Evolutionary conservation across 2,329 filamentous ascomycete genomes (phyloP), one percentile per base, ranked within the genome.

Genomic region (Epichloe brachyelytri): DNA sequence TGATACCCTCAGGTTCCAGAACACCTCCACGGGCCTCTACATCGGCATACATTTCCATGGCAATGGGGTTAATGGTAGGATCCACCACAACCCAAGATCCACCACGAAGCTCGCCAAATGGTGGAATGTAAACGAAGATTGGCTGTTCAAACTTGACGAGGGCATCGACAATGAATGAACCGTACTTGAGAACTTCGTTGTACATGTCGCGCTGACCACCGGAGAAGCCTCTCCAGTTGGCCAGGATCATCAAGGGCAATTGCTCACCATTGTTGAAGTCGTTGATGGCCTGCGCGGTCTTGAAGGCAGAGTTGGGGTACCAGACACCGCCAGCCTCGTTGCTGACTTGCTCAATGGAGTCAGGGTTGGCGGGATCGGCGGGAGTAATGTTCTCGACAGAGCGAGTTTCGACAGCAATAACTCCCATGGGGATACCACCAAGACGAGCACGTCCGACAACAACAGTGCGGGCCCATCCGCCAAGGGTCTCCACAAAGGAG

Each of bases 201-300:
- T 94, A 98, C 93, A 98, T 98, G 72, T 98, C 93, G 60, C 91
- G 88, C 74, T 98, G 93, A 58, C 93, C 93, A 76, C 93, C 93
- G 59, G 93, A 98, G 88, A 98, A 98, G 76, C 93, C 93, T 82
- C 93, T 85, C 93, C 93, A 98, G 79, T 98, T 98, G 72, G 93
- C 93, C 57, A 98, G 82, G 66, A 98, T 98, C 89, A 98, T 97
- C 58, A 98, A 76, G 52, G 93, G 93, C 64, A 98, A 78, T 75
- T 98, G 93, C 74, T 98, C 93, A 67, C 93, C 93, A 59, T 95
- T 82, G 81, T 98, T 98, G 81, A 98, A 98, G 76, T 98, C 93
- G 63, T 86, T 89, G 74, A 98, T 95, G 51, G 93, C 93, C 71
- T 98, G 93, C 3, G 93, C 93, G 55, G 93, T 98, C 86, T 98